Conservation (phyloP, 495 filamentous ascomycete genomes). For the Ascobolus immersus region DNA sequence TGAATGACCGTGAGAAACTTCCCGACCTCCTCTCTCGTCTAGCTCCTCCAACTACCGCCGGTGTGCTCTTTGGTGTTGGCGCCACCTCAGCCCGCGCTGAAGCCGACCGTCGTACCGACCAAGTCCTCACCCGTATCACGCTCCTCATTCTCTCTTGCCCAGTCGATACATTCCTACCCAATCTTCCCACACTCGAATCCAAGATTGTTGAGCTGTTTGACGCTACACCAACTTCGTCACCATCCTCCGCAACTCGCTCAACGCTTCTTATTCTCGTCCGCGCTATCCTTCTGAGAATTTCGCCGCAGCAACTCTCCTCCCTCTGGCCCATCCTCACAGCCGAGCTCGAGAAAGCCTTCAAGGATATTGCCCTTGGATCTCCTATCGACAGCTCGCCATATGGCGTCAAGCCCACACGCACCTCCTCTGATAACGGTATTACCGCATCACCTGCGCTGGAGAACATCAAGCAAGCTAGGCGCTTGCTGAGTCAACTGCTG, state of each 20-base stretch:
- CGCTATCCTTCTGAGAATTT: conserved; percentile 49
- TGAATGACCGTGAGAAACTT: conserved; percentile 71
- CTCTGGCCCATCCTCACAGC: conserved; percentile 78
- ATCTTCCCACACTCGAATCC: conserved; percentile 46
- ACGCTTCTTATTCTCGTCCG: conserved; percentile 78
- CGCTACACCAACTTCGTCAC: conserved; percentile 73
- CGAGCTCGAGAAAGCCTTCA: conserved; percentile 62
- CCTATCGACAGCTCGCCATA: not conserved
- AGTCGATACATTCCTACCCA: conserved; percentile 51
- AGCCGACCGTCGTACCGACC: conserved; percentile 76
- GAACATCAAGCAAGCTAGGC: conserved; percentile 78
- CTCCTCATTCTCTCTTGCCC: conserved; percentile 47
- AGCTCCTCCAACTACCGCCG: conserved; percentile 70
- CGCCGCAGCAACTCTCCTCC: conserved; percentile 46
- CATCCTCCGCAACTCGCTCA: conserved; percentile 64
- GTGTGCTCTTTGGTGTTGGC: conserved; percentile 92
- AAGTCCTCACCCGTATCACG: conserved; percentile 65
- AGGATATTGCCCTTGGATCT: conserved; percentile 15
- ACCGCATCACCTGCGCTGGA: too few species aligned
- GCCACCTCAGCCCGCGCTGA: conserved; percentile 82
- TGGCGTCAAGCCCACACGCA: too few species aligned
- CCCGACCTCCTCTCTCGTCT: conserved; percentile 53
- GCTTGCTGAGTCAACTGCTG: conserved; percentile 65
- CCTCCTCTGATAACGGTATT: too few species aligned
- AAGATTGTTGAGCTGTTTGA: conserved; percentile 66